phyloP scores from a whole-genome alignment of 1,284 basidiomycete genomes.

The Kalmanozyma brasiliensis region DNA sequence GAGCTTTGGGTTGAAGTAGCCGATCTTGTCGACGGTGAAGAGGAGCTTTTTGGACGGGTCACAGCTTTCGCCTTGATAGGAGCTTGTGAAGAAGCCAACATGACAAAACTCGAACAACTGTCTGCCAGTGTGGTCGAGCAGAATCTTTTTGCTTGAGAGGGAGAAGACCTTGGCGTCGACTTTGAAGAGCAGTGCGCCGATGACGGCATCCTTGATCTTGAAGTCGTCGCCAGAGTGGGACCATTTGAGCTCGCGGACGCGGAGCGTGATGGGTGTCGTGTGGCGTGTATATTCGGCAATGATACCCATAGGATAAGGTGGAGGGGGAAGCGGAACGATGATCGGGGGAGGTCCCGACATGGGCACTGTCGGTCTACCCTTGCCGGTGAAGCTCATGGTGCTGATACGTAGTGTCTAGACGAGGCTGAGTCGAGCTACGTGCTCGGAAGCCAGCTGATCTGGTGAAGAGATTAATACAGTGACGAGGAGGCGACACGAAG shows the following conservation, averaged over 20 bases:
- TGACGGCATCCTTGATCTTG: conserved; percentile 45
- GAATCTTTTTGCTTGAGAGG: conserved; percentile 18
- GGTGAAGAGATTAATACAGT: too few relatives aligned
- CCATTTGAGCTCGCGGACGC: conserved; percentile 34
- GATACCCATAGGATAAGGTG: conserved; percentile 38
- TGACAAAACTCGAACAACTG: conserved; percentile 17
- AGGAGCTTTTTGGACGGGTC: conserved; percentile 2
- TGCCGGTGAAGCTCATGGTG: too few relatives aligned
- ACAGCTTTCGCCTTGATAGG: conserved; percentile 1
- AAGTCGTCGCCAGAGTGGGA: conserved; percentile 44
- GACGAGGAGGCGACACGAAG: too few relatives aligned
- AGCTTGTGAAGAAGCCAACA: neutral
- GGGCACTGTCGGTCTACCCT: too few relatives aligned
- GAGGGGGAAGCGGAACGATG: conserved; percentile 16
- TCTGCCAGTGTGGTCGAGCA: conserved; percentile 13
- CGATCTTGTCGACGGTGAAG: conserved; percentile 24
- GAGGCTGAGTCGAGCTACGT: too few relatives aligned
- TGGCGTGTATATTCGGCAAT: conserved; percentile 33
- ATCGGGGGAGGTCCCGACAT: neutral
- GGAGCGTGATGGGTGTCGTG: conserved; percentile 31
- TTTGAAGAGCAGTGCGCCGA: conserved; percentile 20
- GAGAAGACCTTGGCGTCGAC: conserved; percentile 39
- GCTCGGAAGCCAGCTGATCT: too few relatives aligned
- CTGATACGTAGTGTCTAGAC: too few relatives aligned
- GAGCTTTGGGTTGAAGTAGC: conserved; percentile 33